Evolutionary conservation across 2,329 filamentous ascomycete species (phyloP).

Genomic region (Triangularia verruculosa): DNA sequence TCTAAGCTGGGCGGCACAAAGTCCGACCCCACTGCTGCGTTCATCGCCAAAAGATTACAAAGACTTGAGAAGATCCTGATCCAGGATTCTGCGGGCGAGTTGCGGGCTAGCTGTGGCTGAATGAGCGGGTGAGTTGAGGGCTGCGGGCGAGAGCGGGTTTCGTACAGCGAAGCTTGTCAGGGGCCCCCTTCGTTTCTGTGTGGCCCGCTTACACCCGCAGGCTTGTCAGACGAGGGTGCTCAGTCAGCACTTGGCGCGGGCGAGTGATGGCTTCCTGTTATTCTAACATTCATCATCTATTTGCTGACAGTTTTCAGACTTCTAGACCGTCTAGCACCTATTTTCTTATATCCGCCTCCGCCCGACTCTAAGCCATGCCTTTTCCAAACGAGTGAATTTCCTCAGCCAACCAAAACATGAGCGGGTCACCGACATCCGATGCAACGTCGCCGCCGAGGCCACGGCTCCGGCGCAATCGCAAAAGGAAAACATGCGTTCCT

Average conservation of each 20-base stretch:
- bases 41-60: neutral
- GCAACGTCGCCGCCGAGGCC: slow-evolving; percentile 18
- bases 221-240: neutral
- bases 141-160: neutral
- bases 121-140: neutral
- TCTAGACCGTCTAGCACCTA: neutral
- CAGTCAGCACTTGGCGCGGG: neutral
- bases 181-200: neutral
- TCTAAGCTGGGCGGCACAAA: neutral
- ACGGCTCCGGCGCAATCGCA: slow-evolving; percentile 17
- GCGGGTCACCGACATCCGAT: neutral
- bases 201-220: neutral
- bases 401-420: neutral
- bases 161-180: neutral
- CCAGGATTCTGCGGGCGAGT: neutral
- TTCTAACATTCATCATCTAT: neutral
- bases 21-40: neutral
- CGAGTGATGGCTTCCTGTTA: neutral
- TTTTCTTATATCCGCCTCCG: neutral
- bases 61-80: neutral
- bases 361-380: neutral
- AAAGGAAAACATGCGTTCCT: slow-evolving; percentile 35
- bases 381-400: neutral
- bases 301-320: neutral
- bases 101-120: neutral